Evolutionary conservation across 2,329 filamentous ascomycete species (phyloP), one percentile per base, ranked within the genome.

Genomic region (Colletotrichum plurivorum): DNA sequence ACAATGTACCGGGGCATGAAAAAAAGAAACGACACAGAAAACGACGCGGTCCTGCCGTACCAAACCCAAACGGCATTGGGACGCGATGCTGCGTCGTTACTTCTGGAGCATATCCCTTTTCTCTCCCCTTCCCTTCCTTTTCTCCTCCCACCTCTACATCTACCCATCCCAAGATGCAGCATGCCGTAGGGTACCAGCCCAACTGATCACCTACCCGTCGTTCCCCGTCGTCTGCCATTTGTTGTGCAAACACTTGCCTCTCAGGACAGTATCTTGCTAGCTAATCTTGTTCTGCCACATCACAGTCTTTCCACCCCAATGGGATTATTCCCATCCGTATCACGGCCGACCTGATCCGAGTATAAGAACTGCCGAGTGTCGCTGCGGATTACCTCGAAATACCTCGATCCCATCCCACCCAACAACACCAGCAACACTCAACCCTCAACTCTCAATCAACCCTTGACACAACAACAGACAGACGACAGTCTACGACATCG

Each of bases 111-210:
- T 69, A 55, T 65, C 62, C 67, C 61, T 70, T 70, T 70, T 60
- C 56, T 70, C 67, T 54, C 55, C 54, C 61, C 51, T 64, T 59
- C 25, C 49, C n/a, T 63, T 63, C 62, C 51, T 67, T 57, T 56
- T 60, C 62, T 62, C 58, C 58, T 63, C 62, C 39, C 48, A 39
- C 51, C 31, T 31, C 39, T 36, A 65, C 70, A 20, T 25, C 57
- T 36, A 36, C 31, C 31, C 63, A 63, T 67, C 69, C 63, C 52
- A 68, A 64, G 59, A 71, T 71, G 70, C 70, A 71, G 60, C 63
- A 68, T 71, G 70, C 70, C 70, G 70, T 68, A 71, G 67, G 67
- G 67, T 71, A 31, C 70, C 63, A 67, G 70, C 70, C 67, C 63
- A 70, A 70, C 54, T 63, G 67, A 71, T 57, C 43, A 63, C 63